phyloP scores from a whole-genome alignment of 768 basidiomycete genomes.

The Boletus fagicola region DNA sequence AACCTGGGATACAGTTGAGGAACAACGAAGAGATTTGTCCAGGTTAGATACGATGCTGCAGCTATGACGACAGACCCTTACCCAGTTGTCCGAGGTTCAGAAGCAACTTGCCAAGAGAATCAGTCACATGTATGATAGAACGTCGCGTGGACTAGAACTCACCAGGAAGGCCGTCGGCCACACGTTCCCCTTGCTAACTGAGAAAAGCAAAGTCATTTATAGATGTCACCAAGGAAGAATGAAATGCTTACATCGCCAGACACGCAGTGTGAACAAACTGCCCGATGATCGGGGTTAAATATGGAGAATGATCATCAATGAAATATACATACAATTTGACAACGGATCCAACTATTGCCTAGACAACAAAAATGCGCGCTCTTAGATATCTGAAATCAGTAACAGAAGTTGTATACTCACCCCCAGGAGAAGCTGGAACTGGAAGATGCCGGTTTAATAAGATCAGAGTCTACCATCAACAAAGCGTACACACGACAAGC shows the following conservation, averaged over 20 bases:
- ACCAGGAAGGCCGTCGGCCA: slow-evolving; percentile 47
- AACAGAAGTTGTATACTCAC: slow-evolving; percentile 21
- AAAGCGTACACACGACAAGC: slow-evolving; percentile 41
- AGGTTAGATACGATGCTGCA: background rate
- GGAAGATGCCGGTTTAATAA: background rate
- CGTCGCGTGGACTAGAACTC: slow-evolving; percentile 17
- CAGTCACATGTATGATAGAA: background rate
- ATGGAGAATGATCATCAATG: background rate
- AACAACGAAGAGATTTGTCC: slow-evolving; percentile 1
- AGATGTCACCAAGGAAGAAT: background rate
- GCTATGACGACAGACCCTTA: slow-evolving; percentile 21
- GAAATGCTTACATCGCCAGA: slow-evolving; percentile 54
- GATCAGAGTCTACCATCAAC: slow-evolving; percentile 3
- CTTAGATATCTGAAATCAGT: slow-evolving; percentile 2
- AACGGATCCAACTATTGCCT: slow-evolving; percentile 55
- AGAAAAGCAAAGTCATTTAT: background rate
- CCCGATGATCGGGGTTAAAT: background rate
- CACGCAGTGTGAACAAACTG: slow-evolving; percentile 57
- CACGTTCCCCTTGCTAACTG: slow-evolving; percentile 57
- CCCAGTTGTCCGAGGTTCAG: slow-evolving; percentile 52
- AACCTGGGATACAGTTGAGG: slow-evolving; percentile 19
- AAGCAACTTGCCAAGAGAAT: slow-evolving; percentile 36
- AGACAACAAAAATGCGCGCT: background rate
- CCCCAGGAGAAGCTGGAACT: slow-evolving; percentile 47
- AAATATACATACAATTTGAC: slow-evolving; percentile 49